Evolutionary conservation across 345 rosid genomes (phyloP), one percentile per base, ranked within the genome.

Genomic region (Barbarea vulgaris): DNA sequence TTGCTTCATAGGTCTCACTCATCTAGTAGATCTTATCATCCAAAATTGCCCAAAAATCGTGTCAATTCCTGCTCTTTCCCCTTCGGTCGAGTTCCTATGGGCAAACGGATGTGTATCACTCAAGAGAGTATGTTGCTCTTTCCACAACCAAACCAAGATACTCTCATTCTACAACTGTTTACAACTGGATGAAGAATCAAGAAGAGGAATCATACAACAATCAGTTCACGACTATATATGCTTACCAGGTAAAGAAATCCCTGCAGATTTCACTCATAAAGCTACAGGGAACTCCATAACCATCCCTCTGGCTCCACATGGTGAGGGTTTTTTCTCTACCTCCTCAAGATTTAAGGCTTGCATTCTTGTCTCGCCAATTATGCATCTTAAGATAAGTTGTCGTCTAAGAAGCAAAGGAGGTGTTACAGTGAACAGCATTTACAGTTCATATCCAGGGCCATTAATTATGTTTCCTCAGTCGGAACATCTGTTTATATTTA

Each of bases 321-420:
- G 42, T 37, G 42, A 37, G 2, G 67, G 25, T 11, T 22, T 10
- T 60, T 50, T 60, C 59, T 60, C 59, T 9, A 39, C 41, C 5
- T 71, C 60, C 19, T 60, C 68, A 60, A 60, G 39, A 7, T 60
- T 71, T 7, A 71, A 71, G 68, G 75, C 75, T 18, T 60, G 51
- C 24, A 0, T 60, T 12, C 8, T 33, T 3, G 2, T 61, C 21
- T 61, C 17, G 1, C 69, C 52, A 36, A 3, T 25, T 3, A 1
- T 0, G 5, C 1, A 0, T 25, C 0, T 15, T 4, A 0, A 0
- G 6, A 33, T 72, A 25, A 25, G 2, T 37, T 72, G 62, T 72
- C 2, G 0, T 9, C 7, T 37, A 37, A 61, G 3, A 36, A 37
- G 42, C 61, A 28, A 27, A 50, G 9, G 41, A 17, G 69, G 52